A percentile compares a stretch with the other conserved stretches of the same genome.
Conservation (phyloP, 495 filamentous ascomycete species). For the Oleoguttula mirabilis region DNA sequence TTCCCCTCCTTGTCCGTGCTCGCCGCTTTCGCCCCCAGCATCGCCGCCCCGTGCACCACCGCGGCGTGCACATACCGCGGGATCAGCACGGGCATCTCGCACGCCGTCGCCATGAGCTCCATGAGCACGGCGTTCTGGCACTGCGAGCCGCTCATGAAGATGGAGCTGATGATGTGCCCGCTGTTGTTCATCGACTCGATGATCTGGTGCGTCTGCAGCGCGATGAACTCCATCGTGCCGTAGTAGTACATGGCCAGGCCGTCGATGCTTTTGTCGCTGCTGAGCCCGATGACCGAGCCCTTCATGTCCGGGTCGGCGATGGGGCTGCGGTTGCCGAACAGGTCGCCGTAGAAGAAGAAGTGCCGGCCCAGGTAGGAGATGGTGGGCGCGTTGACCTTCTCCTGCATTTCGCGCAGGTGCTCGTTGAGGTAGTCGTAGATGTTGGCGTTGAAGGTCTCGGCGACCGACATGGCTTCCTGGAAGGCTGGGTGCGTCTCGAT, state of each 20-base stretch:
- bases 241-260: conserved; percentile 86
- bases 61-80: conserved; percentile 87
- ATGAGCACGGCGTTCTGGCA: conserved; percentile 93
- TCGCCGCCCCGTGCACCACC: conserved; percentile 92
- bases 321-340: conserved; percentile 94
- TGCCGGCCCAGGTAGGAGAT: conserved; percentile 80
- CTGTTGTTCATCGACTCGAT: conserved; percentile 79
- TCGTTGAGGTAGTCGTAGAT: conserved; percentile 92
- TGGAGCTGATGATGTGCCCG: conserved; percentile 73
- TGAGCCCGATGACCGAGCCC: conserved; percentile 74
- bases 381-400: conserved; percentile 53
- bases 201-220: conserved; percentile 90
- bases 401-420: conserved; percentile 64
- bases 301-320: conserved; percentile 87
- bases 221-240: conserved; percentile 90
- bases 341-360: conserved; percentile 95
- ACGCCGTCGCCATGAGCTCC: conserved; percentile 77
- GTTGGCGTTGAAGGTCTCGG: conserved; percentile 64
- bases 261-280: conserved; percentile 71
- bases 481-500: conserved; percentile 88
- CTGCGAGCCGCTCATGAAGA: conserved; percentile 97
- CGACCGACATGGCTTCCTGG: conserved; percentile 59
- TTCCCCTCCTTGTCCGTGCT: conserved; percentile 50
- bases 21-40: conserved; percentile 92
- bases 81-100: conserved; percentile 81